A percentile compares a stretch with the other conserved stretches of the same genome.
phyloP scores from a whole-genome alignment of 2,329 filamentous ascomycete genomes.

The Penicillium sp. region DNA sequence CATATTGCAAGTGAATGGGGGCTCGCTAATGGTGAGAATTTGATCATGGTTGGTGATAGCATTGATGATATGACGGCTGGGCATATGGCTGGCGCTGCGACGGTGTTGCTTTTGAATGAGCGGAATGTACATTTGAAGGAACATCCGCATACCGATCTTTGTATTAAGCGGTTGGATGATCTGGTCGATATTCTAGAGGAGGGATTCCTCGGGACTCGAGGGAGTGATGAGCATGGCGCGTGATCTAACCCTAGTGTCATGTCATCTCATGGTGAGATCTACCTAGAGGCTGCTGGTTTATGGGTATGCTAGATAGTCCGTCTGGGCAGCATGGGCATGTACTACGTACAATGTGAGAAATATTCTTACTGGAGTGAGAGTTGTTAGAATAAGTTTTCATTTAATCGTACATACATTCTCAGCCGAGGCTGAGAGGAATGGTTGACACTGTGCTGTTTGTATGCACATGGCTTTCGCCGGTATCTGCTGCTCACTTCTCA shows the following conservation, averaged over 20 bases:
- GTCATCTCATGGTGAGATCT: neutral
- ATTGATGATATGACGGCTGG: conserved; percentile 94
- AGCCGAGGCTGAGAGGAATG: neutral
- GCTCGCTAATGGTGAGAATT: conserved; percentile 48
- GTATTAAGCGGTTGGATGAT: conserved; percentile 70
- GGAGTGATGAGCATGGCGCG: conserved; percentile 16
- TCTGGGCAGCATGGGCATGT: neutral
- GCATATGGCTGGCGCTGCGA: conserved; percentile 76
- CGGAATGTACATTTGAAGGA: conserved; percentile 68
- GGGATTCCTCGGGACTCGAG: conserved; percentile 61
- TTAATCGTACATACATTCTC: conserved; percentile 1
- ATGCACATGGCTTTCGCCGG: neutral
- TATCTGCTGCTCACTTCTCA: neutral
- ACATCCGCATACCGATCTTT: conserved; percentile 74
- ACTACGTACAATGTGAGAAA: neutral
- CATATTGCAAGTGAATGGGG: conserved; percentile 80
- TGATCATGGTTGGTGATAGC: conserved; percentile 63
- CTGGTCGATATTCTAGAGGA: conserved; percentile 70
- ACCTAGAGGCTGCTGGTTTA: neutral
- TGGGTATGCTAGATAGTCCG: neutral
- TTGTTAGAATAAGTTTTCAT: neutral
- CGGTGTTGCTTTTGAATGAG: conserved; percentile 83
- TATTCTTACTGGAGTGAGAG: neutral
- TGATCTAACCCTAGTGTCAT: neutral
- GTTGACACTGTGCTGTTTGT: neutral